These are phyloP conservation scores for Elasticomyces elasticus DNA, from an alignment of 495 filamentous ascomycete genomes.

Conservation along the genomic window DNA sequence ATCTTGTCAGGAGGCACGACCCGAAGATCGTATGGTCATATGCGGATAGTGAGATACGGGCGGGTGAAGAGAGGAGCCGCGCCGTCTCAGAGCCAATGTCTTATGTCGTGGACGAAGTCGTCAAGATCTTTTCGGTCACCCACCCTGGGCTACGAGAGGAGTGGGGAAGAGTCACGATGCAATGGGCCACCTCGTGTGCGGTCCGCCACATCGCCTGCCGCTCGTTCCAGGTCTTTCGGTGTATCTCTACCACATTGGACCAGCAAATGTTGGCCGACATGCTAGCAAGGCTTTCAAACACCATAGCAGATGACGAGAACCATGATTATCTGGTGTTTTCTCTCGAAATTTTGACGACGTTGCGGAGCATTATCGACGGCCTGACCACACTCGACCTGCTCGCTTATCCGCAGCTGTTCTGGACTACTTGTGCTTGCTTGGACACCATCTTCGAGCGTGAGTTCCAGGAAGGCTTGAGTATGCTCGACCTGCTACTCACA, in stretches of 20 bases:
- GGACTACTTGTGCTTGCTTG: slow-evolving; percentile 91
- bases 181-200: slow-evolving; percentile 93
- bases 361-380: slow-evolving; percentile 79
- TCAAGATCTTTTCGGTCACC: slow-evolving; percentile 72
- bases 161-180: slow-evolving; percentile 80
- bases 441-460: slow-evolving; percentile 93
- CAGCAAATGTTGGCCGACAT: slow-evolving; percentile 92
- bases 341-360: slow-evolving; percentile 90
- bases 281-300: slow-evolving; percentile 87
- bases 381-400: slow-evolving; percentile 69
- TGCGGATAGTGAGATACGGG: slow-evolving; percentile 76
- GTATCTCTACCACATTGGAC: slow-evolving; percentile 79
- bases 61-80: slow-evolving; percentile 47
- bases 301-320: slow-evolving; percentile 78
- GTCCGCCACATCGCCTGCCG: slow-evolving; percentile 93
- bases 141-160: slow-evolving; percentile 82
- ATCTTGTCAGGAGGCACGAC: slow-evolving; percentile 80
- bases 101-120: slow-evolving; percentile 64
- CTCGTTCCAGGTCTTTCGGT: slow-evolving; percentile 95
- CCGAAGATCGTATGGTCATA: slow-evolving; percentile 83
- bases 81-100: slow-evolving; percentile 84
- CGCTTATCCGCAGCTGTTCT: slow-evolving; percentile 87
- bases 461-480: slow-evolving; percentile 80
- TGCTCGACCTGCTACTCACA: slow-evolving; percentile 78
- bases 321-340: slow-evolving; percentile 89